Evolutionary conservation across 768 basidiomycete species (phyloP), one percentile per base, ranked within the genome.

Genomic region (Gelatoporia subvermispora): DNA sequence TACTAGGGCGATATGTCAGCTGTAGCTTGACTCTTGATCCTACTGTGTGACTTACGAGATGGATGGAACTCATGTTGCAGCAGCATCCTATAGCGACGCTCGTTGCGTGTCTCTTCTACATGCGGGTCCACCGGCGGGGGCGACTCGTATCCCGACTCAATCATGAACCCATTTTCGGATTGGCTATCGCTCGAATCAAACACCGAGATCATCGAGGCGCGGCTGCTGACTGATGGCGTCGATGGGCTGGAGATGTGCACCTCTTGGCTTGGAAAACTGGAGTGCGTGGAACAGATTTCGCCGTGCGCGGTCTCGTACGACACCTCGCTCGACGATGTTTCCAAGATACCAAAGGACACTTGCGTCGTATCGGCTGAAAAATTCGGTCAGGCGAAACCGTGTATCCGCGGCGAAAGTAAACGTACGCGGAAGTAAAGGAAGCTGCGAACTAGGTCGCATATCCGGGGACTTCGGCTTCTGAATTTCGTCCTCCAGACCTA

Each of bases 21-120:
- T 4, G 5, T 31, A 7, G 7, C 28, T 5, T 13, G 13, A 8
- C 8, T 36, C 24, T 17, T 39, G 28, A 48, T 40, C 23, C 17
- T 40, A 34, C n/a, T 40, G 31, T 9, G 31, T 42, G 11, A 43
- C 84, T 55, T 57, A 88, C 87, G 59, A 13, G 82, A 79, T 18
- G 76, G 73, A 61, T 92, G 82, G 65, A 82, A 90, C 21, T 76
- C 71, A 52, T 91, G 89, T 37, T 72, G 74, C 41, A 85, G 65
- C 47, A 85, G 66, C 50, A 84, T 69, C 24, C 88, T 69, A 61
- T 90, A 92, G 50, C 79, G 72, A 51, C 80, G 68, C 66, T 91
- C 89, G 49, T 84, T 74, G 53, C 70, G 70, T 37, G 69, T 63
- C 40, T 77, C 72, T 15, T 68, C 60, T n/a, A 69, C 59, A 5